phyloP scores from a whole-genome alignment of 2,329 filamentous ascomycete species.

The Trichoderma gracile region DNA sequence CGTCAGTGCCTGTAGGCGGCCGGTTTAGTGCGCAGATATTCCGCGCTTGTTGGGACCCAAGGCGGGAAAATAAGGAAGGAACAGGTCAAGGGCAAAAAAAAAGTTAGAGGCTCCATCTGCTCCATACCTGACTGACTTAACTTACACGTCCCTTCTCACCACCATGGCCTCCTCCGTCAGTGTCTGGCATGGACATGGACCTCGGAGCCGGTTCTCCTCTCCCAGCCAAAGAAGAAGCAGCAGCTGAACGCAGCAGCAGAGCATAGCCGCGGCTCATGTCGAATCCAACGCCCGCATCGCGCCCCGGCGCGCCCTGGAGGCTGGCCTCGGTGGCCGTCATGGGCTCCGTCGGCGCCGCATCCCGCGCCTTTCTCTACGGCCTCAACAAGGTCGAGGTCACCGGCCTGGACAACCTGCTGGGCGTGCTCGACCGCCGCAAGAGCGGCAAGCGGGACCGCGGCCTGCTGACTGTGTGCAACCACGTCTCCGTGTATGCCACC shows the following conservation, averaged over 20 bases:
- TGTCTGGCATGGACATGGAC: slow-evolving; percentile 21
- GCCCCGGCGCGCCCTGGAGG: slow-evolving; percentile 69
- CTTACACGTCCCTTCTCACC: not conserved
- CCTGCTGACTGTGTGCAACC: slow-evolving; percentile 68
- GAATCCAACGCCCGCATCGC: slow-evolving; percentile 34
- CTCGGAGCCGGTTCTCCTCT: not conserved
- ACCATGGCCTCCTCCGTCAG: slow-evolving; percentile 16
- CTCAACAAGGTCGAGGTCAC: slow-evolving; percentile 74
- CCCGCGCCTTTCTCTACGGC: slow-evolving; percentile 71
- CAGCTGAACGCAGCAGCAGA: not conserved
- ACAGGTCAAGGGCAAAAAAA: not conserved
- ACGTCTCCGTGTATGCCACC: slow-evolving; percentile 42
- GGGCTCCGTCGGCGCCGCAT: slow-evolving; percentile 69
- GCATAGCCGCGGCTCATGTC: slow-evolving; percentile 25
- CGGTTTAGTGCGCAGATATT: too few species aligned
- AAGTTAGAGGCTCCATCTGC: slow-evolving; percentile 1
- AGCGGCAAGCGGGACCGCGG: slow-evolving; percentile 68
- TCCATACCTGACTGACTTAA: not conserved
- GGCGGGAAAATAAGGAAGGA: slow-evolving; percentile 1
- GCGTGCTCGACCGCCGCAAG: slow-evolving; percentile 71
- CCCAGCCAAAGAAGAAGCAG: not conserved
- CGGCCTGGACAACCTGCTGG: slow-evolving; percentile 74
- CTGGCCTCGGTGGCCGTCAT: slow-evolving; percentile 72
- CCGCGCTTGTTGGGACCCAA: not conserved
- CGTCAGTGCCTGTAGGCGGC: too few species aligned